phyloP scores from a whole-genome alignment of 176 grass and related monocot genomes.

The Dendrocalamus sinicus region DNA sequence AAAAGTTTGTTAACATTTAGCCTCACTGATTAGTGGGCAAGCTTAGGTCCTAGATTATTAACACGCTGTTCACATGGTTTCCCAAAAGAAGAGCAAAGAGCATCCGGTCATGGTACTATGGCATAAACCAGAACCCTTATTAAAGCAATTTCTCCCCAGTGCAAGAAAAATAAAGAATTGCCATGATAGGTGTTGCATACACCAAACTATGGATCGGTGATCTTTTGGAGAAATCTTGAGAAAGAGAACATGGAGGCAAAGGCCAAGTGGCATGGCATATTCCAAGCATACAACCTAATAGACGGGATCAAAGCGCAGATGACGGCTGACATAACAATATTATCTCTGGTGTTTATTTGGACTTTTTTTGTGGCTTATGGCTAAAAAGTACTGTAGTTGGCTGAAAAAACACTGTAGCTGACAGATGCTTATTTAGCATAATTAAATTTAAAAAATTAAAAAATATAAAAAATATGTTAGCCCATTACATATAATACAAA shows the following conservation, averaged over 20 bases:
- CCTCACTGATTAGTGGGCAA: not conserved
- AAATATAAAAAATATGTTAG: no score
- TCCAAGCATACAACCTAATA: conserved; percentile 44
- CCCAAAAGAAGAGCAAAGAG: conserved; percentile 13
- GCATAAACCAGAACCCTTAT: not conserved
- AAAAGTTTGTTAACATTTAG: not conserved
- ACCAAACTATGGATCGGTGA: not conserved
- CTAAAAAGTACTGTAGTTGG: no score
- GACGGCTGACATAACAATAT: conserved; percentile 49
- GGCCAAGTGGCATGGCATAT: conserved; percentile 54
- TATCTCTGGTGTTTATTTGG: not conserved
- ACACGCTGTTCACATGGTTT: conserved; percentile 20
- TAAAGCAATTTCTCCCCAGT: not conserved
- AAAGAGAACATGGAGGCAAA: conserved; percentile 17
- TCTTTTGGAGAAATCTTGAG: conserved; percentile 19
- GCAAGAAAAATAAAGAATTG: not conserved
- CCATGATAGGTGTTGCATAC: not conserved
- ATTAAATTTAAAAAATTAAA: no score
- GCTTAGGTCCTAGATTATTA: conserved; percentile 36
- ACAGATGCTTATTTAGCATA: no score
- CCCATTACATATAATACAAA: no score
- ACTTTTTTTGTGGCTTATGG: no score
- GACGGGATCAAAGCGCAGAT: conserved; percentile 46
- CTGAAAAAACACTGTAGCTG: no score
- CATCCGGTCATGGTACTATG: not conserved